phyloP scores from a whole-genome alignment of 2,329 filamentous ascomycete species.

The Xylaria sp. region DNA sequence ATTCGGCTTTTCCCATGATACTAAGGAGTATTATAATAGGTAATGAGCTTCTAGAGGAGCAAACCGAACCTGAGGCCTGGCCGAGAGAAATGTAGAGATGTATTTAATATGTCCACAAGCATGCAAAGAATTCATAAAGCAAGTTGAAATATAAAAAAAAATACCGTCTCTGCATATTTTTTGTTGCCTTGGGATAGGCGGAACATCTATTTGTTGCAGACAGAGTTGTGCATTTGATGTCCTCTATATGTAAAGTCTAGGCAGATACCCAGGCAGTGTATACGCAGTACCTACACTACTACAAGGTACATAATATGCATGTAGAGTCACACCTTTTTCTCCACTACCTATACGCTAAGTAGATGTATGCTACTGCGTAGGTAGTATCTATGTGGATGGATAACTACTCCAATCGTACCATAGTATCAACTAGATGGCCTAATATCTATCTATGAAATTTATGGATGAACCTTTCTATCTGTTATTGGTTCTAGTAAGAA shows the following conservation, averaged over 20 bases:
- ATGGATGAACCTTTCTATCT: not conserved
- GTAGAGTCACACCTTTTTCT: not conserved
- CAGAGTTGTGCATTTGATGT: not conserved
- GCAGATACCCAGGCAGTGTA: not conserved
- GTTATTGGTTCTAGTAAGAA: not conserved
- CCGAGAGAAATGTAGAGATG: no score
- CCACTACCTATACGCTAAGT: no score
- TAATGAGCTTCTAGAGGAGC: not conserved
- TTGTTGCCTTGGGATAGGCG: no score
- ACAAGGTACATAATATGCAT: not conserved
- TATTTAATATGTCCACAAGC: not conserved
- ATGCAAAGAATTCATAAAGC: no score
- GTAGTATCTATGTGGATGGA: no score
- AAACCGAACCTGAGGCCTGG: no score
- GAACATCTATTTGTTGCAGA: not conserved
- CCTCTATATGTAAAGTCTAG: no score
- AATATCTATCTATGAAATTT: not conserved
- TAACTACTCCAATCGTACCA: no score
- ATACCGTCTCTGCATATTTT: not conserved
- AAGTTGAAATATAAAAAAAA: not conserved
- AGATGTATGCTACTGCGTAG: no score
- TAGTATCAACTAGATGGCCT: not conserved
- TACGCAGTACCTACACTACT: not conserved
- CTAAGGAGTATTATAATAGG: not conserved
- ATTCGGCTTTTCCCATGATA: not conserved